These are phyloP conservation scores for Kuraishia hungarica DNA, from an alignment of 805 yeast genomes.

Conservation along the genomic window DNA sequence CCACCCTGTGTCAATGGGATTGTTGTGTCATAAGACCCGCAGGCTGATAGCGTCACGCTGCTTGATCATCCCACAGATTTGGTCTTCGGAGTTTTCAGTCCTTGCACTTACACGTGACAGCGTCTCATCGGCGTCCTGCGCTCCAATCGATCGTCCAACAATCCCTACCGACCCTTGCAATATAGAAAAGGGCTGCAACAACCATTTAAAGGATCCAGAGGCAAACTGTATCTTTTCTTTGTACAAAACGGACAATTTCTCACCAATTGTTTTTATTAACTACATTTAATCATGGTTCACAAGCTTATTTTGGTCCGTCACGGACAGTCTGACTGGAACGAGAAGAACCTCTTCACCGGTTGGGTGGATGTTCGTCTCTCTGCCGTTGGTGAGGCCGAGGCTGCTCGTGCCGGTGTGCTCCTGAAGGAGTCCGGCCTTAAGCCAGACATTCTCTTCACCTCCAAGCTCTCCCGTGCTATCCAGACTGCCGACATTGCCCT, in stretches of 20 bases:
- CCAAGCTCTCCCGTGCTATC: constrained; percentile 88
- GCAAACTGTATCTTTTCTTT: background rate
- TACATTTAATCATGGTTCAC: background rate
- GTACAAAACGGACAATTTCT: background rate
- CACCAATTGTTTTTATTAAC: background rate
- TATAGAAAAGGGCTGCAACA: background rate
- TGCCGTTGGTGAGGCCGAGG: constrained; percentile 81
- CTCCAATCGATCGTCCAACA: constrained; percentile 7
- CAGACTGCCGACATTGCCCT: constrained; percentile 96
- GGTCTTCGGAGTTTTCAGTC: constrained; percentile 3
- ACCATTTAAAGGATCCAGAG: background rate
- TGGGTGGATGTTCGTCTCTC: constrained; percentile 94
- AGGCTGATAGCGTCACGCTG: constrained; percentile 5
- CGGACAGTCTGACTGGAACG: constrained; percentile 99
- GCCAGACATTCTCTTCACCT: constrained; percentile 88
- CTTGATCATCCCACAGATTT: background rate
- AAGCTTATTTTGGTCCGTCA: constrained; percentile 92
- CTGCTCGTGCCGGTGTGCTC: constrained; percentile 87
- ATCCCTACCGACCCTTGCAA: background rate
- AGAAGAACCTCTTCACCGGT: constrained; percentile 95
- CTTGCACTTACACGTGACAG: background rate
- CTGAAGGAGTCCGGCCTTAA: constrained; percentile 76
- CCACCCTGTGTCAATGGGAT: background rate
- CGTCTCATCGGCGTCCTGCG: constrained; percentile 1
- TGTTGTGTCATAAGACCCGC: background rate